Percentiles rank a stretch among this genome's conserved stretches.
Conservation (phyloP, 257 asterid genomes). For the Nicotiana obtusifolia region DNA sequence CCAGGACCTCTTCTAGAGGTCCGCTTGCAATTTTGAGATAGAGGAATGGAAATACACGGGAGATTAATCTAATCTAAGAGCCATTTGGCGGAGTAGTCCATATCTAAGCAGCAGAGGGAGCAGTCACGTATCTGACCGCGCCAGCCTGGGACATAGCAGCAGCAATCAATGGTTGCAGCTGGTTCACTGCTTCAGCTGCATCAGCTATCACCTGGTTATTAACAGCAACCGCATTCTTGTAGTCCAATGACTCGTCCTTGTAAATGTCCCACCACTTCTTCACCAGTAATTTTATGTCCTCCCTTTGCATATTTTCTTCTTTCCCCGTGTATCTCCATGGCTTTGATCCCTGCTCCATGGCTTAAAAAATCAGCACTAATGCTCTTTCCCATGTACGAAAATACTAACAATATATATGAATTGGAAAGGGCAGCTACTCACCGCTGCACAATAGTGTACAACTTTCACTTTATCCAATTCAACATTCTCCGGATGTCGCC, state of each 20-base stretch:
- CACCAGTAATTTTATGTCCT: constrained; percentile 41
- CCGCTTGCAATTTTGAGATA: background rate
- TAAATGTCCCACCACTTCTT: constrained; percentile 50
- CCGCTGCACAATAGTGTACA: constrained; percentile 57
- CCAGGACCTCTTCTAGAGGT: background rate
- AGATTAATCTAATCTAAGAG: background rate
- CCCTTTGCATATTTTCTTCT: constrained; percentile 46
- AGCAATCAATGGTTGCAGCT: constrained; percentile 6
- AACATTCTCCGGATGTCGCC: constrained; percentile 58
- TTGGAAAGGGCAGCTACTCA: constrained; percentile 18
- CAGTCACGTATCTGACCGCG: background rate
- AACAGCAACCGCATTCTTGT: constrained; percentile 7
- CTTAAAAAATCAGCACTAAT: background rate
- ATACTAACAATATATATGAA: too few species aligned
- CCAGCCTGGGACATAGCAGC: background rate
- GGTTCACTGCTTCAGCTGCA: background rate
- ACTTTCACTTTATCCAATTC: constrained; percentile 39
- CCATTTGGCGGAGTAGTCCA: background rate
- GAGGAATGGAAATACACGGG: too few species aligned
- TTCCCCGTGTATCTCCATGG: constrained; percentile 50
- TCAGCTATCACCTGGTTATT: constrained; percentile 1
- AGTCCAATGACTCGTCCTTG: constrained; percentile 33
- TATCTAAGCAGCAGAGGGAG: background rate
- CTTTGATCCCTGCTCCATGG: constrained; percentile 23
- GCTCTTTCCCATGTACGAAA: background rate